Evolutionary conservation across 2,329 filamentous ascomycete species (phyloP).

Genomic region (Kalaharituber pfeilii): DNA sequence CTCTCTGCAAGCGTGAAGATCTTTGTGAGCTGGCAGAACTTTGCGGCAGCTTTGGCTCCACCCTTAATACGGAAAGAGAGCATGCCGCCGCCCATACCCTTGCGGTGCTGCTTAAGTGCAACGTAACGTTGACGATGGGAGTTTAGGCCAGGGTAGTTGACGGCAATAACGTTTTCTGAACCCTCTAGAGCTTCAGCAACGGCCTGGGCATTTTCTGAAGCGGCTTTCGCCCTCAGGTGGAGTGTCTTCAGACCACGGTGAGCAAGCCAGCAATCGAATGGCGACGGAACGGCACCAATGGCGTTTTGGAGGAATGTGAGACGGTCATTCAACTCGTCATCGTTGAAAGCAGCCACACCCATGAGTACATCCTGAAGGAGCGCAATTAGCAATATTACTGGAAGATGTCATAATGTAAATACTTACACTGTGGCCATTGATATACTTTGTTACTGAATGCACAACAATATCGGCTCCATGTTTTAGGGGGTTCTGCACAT

Average conservation of each 20-base stretch:
- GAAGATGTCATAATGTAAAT: constrained; percentile 5
- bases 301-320: constrained; percentile 91
- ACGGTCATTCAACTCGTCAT: constrained; percentile 54
- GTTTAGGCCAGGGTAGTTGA: constrained; percentile 87
- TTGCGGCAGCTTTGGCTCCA: constrained; percentile 67
- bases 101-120: constrained; percentile 75
- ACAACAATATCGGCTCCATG: constrained; percentile 94
- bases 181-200: constrained; percentile 62
- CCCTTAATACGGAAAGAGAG: constrained; percentile 87
- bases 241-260: constrained; percentile 94
- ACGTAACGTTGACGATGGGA: constrained; percentile 77
- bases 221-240: constrained; percentile 76
- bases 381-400: constrained; percentile 5
- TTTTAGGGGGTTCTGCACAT: constrained; percentile 88
- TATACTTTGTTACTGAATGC: constrained; percentile 96
- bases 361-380: constrained; percentile 66
- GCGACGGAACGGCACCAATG: constrained; percentile 81
- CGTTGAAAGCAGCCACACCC: constrained; percentile 93
- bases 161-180: constrained; percentile 64
- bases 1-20: constrained; percentile 90
- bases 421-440: constrained; percentile 67
- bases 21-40: constrained; percentile 76
- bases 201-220: constrained; percentile 59
- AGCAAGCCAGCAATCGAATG: constrained; percentile 96
- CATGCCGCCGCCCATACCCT: constrained; percentile 94